Base-by-base conservation (phyloP, 768 basidiomycete species). In the Trametes villosa region DNA sequence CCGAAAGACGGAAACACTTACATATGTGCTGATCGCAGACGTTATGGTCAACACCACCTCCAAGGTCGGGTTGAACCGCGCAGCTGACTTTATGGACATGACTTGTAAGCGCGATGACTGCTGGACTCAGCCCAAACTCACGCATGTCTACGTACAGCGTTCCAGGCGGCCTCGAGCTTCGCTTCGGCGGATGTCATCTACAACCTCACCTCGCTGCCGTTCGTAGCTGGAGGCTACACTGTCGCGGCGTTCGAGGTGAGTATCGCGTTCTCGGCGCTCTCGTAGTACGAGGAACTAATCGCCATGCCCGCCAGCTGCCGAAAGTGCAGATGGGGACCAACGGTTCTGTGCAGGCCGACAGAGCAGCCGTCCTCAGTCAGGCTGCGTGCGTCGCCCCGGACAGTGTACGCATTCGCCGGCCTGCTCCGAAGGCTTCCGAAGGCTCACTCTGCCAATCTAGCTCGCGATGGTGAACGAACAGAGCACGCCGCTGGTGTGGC, bases 91-190 rank as follows among this genome's bases (percentile, higher is more conserved):
- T 61, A 67, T 74, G 29, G 82, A 85, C 65, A 67, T 85, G 38
- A 81, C 81, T 0, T 71, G 83, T 83, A 52, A 54, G 78, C 18
- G 46, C 15, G 40, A 17, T 30, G 17, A 17, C 8, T 15, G 5
- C 15, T 11, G 46, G 20, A 18, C 11, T 48, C 6, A 18, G 9
- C 9, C 15, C 5, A 36, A 3, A 13, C 15, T 7, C n/a, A 31
- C 4, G 8, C 8, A 24, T 3, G 13, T 48, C n/a, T 30, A 53
- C 42, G 27, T n/a, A 27, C 61, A 84, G 81, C 77, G 3, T 85
- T 84, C 70, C 68, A 83, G 40, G 78, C 81, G 38, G 84, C 83
- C 9, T 80, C 84, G 9, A 84, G 84, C 13, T 85, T 78, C 61
- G 81, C 84, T 13, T 79, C 81, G 11, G 79, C 83, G 7, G 75